Evolutionary conservation across 2,329 filamentous ascomycete genomes (phyloP).

Genomic region (Arthroderma sp.): DNA sequence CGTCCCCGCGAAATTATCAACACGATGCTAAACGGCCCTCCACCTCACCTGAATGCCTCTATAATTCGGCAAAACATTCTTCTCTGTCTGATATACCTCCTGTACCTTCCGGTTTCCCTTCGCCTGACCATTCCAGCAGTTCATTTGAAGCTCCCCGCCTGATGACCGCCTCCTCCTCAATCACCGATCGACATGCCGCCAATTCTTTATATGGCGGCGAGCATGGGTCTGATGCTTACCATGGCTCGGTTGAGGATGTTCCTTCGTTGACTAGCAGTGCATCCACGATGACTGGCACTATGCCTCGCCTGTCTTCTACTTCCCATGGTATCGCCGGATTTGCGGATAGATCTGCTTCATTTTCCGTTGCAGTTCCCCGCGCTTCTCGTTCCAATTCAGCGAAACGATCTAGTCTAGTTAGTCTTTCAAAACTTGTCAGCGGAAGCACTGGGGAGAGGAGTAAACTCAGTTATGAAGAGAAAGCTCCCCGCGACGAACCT

Average conservation of each 20-base stretch:
- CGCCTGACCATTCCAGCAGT: constrained; percentile 29
- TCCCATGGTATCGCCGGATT: constrained; percentile 22
- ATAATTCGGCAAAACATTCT: constrained; percentile 27
- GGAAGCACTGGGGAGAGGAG: constrained; percentile 32
- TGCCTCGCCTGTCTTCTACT: constrained; percentile 31
- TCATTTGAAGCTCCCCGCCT: constrained; percentile 32
- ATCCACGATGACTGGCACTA: constrained; percentile 33
- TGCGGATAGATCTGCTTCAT: constrained; percentile 32
- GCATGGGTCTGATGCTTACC: constrained; percentile 24
- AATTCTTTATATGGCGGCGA: constrained; percentile 19
- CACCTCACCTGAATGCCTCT: constrained; percentile 30
- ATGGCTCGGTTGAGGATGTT: constrained; percentile 35
- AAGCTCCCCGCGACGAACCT: constrained; percentile 26
- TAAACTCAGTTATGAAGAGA: constrained; percentile 33
- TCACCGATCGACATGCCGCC: constrained; percentile 28
- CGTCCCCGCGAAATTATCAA: constrained; percentile 15
- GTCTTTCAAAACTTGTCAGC: constrained; percentile 34
- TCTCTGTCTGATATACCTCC: constrained; percentile 25
- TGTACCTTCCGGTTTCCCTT: constrained; percentile 32
- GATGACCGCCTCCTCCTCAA: constrained; percentile 26
- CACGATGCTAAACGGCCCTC: constrained; percentile 27
- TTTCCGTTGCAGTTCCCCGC: constrained; percentile 27
- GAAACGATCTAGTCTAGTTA: constrained; percentile 37
- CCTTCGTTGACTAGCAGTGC: constrained; percentile 38
- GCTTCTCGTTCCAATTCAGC: constrained; percentile 27